Evolutionary conservation across 148 eudicot genomes (phyloP).

Genomic region (Chenopodium formosanum): DNA sequence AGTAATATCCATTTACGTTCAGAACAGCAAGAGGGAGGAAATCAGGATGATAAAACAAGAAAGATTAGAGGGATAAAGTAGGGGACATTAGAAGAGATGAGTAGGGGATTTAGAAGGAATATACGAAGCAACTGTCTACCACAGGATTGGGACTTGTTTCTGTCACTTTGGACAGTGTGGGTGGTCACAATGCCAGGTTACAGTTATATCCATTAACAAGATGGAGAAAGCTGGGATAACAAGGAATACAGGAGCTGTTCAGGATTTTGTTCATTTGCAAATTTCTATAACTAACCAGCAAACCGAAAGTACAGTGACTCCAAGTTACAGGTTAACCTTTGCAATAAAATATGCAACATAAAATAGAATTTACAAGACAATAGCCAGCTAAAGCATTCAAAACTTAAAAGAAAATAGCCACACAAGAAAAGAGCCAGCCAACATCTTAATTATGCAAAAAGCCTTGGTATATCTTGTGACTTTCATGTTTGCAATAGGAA

Average conservation of each 20-base stretch:
- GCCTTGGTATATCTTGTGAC: not conserved
- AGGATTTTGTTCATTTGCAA: not conserved
- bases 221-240: not conserved
- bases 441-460: not conserved
- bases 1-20: not conserved
- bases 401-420: not conserved
- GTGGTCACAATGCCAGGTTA: not conserved
- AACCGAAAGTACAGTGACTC: not conserved
- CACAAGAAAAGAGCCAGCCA: not conserved
- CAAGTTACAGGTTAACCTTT: not conserved
- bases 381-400: not conserved
- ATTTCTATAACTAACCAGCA: not conserved
- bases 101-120: not conserved
- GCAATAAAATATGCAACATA: not conserved
- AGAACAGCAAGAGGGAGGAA: not conserved
- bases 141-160: not conserved
- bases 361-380: not conserved
- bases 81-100: not conserved
- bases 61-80: not conserved
- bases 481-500: not conserved
- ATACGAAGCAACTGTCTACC: too few species aligned
- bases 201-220: not conserved
- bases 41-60: not conserved
- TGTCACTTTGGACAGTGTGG: slow-evolving; percentile 1
- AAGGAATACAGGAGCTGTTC: not conserved